A percentile compares a stretch with the other conserved stretches of the same genome.
phyloP scores from a whole-genome alignment of 2,329 filamentous ascomycete species.

The Ophiostoma angusticollis region DNA sequence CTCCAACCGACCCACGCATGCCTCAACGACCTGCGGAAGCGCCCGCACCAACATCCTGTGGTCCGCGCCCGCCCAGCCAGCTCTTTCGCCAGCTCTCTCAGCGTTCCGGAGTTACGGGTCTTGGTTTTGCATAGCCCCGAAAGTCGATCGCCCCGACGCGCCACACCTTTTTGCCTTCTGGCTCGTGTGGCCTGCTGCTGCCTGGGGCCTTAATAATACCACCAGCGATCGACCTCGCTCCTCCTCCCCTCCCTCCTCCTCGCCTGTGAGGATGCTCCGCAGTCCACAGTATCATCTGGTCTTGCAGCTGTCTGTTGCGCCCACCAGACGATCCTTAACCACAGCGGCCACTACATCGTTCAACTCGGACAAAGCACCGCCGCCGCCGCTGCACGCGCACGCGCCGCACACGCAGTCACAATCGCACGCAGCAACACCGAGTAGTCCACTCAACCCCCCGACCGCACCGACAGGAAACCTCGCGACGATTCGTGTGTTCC shows the following conservation, averaged over 20 bases:
- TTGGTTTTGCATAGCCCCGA: too few species aligned
- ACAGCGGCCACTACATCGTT: slow-evolving; percentile 11
- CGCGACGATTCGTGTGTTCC: slow-evolving; percentile 8
- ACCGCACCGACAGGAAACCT: background rate
- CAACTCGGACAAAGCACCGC: slow-evolving; percentile 7
- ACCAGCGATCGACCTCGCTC: background rate
- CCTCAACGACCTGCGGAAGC: too few species aligned
- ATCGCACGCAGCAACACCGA: background rate
- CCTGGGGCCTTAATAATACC: background rate
- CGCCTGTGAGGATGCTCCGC: slow-evolving; percentile 13
- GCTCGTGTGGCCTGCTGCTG: background rate
- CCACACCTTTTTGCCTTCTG: background rate
- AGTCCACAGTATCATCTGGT: slow-evolving; percentile 12
- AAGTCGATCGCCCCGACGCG: too few species aligned
- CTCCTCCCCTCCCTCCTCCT: background rate
- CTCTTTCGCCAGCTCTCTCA: too few species aligned
- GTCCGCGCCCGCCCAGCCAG: too few species aligned
- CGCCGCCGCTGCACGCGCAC: background rate
- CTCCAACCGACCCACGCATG: too few species aligned
- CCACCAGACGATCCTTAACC: slow-evolving; percentile 13
- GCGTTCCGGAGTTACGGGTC: too few species aligned
- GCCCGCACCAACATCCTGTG: too few species aligned
- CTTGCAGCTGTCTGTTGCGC: slow-evolving; percentile 15
- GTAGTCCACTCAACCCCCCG: too few species aligned
- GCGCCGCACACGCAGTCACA: background rate